phyloP scores from a whole-genome alignment of 345 rosid genomes.

The Hibiscus trionum region DNA sequence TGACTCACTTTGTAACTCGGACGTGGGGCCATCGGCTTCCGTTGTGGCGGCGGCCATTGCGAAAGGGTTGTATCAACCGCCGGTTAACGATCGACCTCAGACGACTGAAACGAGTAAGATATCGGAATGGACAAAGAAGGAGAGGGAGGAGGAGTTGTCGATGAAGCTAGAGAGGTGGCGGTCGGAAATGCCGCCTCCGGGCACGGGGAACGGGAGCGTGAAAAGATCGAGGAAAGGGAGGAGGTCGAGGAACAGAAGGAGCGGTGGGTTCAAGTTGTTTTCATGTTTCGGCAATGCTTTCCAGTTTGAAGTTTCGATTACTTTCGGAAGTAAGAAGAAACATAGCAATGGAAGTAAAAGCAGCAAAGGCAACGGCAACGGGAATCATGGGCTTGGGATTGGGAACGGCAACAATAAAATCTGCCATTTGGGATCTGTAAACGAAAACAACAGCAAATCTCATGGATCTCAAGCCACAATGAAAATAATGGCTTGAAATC shows the following conservation, averaged over 20 bases:
- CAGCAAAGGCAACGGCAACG: background rate
- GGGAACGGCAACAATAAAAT: slow-evolving; percentile 19
- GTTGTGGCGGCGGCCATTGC: slow-evolving; percentile 97
- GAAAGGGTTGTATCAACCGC: slow-evolving; percentile 52
- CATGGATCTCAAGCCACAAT: too few relatives aligned
- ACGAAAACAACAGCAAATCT: slow-evolving; percentile 25
- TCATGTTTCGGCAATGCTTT: slow-evolving; percentile 74
- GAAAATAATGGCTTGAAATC: background rate
- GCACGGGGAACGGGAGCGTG: slow-evolving; percentile 2
- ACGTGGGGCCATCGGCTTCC: slow-evolving; percentile 93
- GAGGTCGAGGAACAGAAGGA: slow-evolving; percentile 19
- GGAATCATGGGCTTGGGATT: background rate
- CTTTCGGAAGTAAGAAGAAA: slow-evolving; percentile 46
- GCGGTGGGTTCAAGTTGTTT: slow-evolving; percentile 35
- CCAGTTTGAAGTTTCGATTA: slow-evolving; percentile 76
- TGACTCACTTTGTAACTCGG: slow-evolving; percentile 41
- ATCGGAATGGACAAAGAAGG: slow-evolving; percentile 48
- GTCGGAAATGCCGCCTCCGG: slow-evolving; percentile 36
- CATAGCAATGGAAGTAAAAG: slow-evolving; percentile 13
- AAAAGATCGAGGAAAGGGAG: slow-evolving; percentile 12
- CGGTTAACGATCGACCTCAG: slow-evolving; percentile 18
- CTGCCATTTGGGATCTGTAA: slow-evolving; percentile 42
- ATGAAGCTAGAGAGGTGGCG: slow-evolving; percentile 69
- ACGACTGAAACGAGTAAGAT: slow-evolving; percentile 23
- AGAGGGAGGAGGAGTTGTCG: slow-evolving; percentile 39